Conservation (phyloP, 768 basidiomycete species). For the Asterophora lycoperdoides region DNA sequence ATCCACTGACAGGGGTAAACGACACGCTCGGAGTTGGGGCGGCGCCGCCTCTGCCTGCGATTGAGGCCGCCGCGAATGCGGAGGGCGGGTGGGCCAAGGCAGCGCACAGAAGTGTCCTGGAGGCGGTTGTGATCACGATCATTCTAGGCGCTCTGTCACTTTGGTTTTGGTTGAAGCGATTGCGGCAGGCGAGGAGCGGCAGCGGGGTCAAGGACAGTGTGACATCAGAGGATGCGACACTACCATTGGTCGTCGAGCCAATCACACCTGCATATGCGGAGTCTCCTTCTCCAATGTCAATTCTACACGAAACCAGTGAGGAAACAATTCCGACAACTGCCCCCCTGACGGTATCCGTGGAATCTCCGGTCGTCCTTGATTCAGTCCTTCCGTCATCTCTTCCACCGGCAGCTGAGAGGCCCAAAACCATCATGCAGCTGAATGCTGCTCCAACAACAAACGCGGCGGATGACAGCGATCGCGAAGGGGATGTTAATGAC, state of each 20-base stretch:
- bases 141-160: conserved; percentile 26
- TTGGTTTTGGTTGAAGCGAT: conserved; percentile 28
- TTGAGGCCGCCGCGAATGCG: not conserved
- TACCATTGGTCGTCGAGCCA: not conserved
- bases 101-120: conserved; percentile 17
- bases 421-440: not conserved
- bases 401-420: not conserved
- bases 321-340: conserved; percentile 1
- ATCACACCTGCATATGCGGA: not conserved
- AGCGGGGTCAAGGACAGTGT: not conserved
- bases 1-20: not conserved
- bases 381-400: not conserved
- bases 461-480: conserved; percentile 59
- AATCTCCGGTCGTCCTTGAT: not conserved
- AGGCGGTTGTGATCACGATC: conserved; percentile 21
- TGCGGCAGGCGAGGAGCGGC: conserved; percentile 8
- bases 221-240: conserved; percentile 2
- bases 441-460: conserved; percentile 16
- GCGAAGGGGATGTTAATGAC: conserved; percentile 34
- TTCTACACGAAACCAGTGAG: not conserved
- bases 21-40: conserved; percentile 4
- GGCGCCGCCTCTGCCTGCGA: not conserved
- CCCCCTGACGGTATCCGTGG: not conserved
- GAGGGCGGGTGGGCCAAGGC: conserved; percentile 13
- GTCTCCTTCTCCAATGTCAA: not conserved